Evolutionary conservation across 75 land plant species (phyloP).

Genomic region (Selaginella tamariscina): DNA sequence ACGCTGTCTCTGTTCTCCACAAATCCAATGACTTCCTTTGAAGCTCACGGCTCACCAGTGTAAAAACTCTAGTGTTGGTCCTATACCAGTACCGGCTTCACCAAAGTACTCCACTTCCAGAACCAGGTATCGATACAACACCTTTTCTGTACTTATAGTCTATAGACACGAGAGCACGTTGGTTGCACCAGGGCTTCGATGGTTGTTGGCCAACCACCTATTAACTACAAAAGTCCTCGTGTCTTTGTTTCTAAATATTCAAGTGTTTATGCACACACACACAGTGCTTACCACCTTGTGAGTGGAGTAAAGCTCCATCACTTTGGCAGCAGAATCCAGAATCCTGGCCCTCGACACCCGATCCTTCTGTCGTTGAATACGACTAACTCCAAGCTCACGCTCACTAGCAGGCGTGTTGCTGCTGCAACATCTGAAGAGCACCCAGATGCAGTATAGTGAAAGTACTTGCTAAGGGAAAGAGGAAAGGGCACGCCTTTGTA

Average conservation of each 20-base stretch:
- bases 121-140: too few relatives aligned
- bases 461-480: slow-evolving; percentile 24
- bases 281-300: too few relatives aligned
- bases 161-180: too few relatives aligned
- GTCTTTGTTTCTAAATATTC: too few relatives aligned
- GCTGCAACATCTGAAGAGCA: slow-evolving; percentile 19
- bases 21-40: slow-evolving; percentile 43
- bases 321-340: slow-evolving; percentile 18
- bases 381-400: slow-evolving; percentile 12
- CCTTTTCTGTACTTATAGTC: too few relatives aligned
- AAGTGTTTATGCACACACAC: too few relatives aligned
- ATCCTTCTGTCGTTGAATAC: slow-evolving; percentile 19
- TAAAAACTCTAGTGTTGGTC: slow-evolving; percentile 22
- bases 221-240: too few relatives aligned
- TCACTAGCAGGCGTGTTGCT: slow-evolving; percentile 19
- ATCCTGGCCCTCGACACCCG: slow-evolving; percentile 16
- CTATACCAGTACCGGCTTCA: slow-evolving; percentile 20
- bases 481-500: slow-evolving; percentile 20
- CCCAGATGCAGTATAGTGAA: slow-evolving; percentile 19
- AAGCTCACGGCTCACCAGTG: slow-evolving; percentile 20
- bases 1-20: slow-evolving; percentile 38
- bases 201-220: too few relatives aligned
- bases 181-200: too few relatives aligned
- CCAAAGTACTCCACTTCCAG: slow-evolving; percentile 26
- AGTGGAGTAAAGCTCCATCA: slow-evolving; percentile 16